These are phyloP conservation scores for Aspergillus leporis DNA, from an alignment of 495 filamentous ascomycete species.

Conservation along the genomic window DNA sequence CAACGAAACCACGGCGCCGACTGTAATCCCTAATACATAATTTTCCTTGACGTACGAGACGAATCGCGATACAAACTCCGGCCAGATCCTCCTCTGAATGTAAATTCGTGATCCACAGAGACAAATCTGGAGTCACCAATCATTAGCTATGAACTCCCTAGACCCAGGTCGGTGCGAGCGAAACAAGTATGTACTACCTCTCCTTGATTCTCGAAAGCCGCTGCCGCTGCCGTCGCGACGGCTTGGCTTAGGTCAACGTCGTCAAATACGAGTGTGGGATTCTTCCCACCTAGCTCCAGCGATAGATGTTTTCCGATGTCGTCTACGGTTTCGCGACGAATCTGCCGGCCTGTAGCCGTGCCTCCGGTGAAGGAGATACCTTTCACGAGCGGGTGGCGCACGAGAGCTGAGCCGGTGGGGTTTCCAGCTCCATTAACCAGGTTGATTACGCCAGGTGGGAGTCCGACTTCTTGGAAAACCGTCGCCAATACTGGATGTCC, in stretches of 20 bases:
- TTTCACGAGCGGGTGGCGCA: slow-evolving; percentile 15
- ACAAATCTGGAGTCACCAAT: too few species aligned
- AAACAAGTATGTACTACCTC: slow-evolving; percentile 25
- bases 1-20: slow-evolving; percentile 23
- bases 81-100: slow-evolving; percentile 43
- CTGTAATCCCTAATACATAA: slow-evolving; percentile 12
- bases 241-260: slow-evolving; percentile 29
- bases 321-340: slow-evolving; percentile 31
- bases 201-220: slow-evolving; percentile 34
- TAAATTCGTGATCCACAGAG: slow-evolving; percentile 49
- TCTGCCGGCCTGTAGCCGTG: slow-evolving; percentile 21
- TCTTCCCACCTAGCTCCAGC: slow-evolving; percentile 44
- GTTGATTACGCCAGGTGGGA: slow-evolving; percentile 24
- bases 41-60: slow-evolving; percentile 16
- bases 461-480: slow-evolving; percentile 19
- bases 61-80: slow-evolving; percentile 11
- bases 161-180: background rate
- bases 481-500: slow-evolving; percentile 14
- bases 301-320: slow-evolving; percentile 47
- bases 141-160: too few species aligned
- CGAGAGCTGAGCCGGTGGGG: slow-evolving; percentile 16
- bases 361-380: slow-evolving; percentile 27
- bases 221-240: slow-evolving; percentile 17
- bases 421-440: slow-evolving; percentile 19
- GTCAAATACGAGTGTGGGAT: slow-evolving; percentile 38